Evolutionary conservation across 106 monocot genomes (phyloP).

Genomic region (Dendrobium catenatum): DNA sequence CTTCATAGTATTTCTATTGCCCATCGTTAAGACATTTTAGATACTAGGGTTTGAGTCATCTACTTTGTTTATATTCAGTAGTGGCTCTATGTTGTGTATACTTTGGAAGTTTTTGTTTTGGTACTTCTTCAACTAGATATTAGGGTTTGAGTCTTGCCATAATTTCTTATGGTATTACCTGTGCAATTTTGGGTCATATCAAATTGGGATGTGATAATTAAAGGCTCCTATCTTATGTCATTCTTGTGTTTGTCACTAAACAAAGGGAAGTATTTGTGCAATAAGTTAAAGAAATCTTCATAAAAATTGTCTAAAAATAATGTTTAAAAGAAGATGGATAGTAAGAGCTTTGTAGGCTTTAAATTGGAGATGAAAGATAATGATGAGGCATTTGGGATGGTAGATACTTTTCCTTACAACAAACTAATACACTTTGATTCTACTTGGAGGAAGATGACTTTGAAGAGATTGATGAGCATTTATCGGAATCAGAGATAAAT

Average conservation of each 20-base stretch:
- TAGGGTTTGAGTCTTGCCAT: too few species aligned
- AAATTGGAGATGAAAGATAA: constrained; percentile 35
- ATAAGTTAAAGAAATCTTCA: constrained; percentile 51
- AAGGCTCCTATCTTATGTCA: constrained; percentile 74
- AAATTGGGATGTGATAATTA: constrained; percentile 19
- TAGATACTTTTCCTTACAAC: constrained; percentile 13
- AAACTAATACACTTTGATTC: constrained; percentile 43
- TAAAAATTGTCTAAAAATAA: constrained; percentile 12
- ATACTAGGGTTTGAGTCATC: too few species aligned
- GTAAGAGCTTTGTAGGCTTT: constrained; percentile 14
- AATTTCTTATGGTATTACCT: too few species aligned
- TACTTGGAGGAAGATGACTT: constrained; percentile 38
- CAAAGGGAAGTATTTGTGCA: constrained; percentile 86
- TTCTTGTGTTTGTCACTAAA: constrained; percentile 93
- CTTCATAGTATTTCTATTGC: too few species aligned
- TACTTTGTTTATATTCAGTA: too few species aligned
- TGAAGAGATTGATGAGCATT: constrained; percentile 18
- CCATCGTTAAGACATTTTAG: too few species aligned
- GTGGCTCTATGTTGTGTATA: too few species aligned
- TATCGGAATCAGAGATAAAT: constrained; percentile 49
- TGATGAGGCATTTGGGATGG: constrained; percentile 49
- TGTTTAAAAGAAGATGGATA: constrained; percentile 11
- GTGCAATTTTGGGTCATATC: too few species aligned
- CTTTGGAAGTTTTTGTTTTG: too few species aligned
- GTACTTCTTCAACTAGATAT: too few species aligned